phyloP scores from a whole-genome alignment of 805 yeast genomes.

The Candida ponderosae region DNA sequence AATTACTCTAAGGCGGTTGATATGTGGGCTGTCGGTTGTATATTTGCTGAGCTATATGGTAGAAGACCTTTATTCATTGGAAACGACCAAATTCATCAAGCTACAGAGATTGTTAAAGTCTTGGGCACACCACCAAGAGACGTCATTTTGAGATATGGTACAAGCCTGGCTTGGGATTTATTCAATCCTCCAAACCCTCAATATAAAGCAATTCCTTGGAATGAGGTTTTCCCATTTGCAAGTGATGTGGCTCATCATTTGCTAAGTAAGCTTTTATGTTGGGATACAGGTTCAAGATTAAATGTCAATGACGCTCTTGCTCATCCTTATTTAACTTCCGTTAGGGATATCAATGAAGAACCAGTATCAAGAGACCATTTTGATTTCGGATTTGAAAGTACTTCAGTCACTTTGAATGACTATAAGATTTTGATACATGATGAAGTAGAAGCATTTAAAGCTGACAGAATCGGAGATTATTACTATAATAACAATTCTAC shows the following conservation, averaged over 20 bases:
- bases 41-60: slow-evolving; percentile 76
- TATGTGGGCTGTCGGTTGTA: slow-evolving; percentile 93
- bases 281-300: slow-evolving; percentile 53
- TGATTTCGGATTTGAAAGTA: slow-evolving; percentile 60
- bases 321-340: slow-evolving; percentile 45
- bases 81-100: slow-evolving; percentile 60
- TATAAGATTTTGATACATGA: slow-evolving; percentile 39
- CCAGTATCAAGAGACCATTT: slow-evolving; percentile 41
- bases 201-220: slow-evolving; percentile 39
- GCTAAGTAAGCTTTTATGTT: slow-evolving; percentile 46
- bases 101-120: slow-evolving; percentile 56
- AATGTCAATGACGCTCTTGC: slow-evolving; percentile 48
- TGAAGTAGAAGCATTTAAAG: slow-evolving; percentile 47
- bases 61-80: slow-evolving; percentile 79
- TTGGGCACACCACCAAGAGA: slow-evolving; percentile 63
- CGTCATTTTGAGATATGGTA: slow-evolving; percentile 34
- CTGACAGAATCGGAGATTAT: slow-evolving; percentile 17
- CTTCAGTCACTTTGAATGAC: slow-evolving; percentile 29
- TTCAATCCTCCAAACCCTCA: slow-evolving; percentile 36
- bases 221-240: slow-evolving; percentile 55
- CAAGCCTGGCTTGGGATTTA: slow-evolving; percentile 38
- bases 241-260: slow-evolving; percentile 42
- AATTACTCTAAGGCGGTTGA: slow-evolving; percentile 67
- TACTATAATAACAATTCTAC: no score
- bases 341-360: slow-evolving; percentile 52